phyloP scores from a whole-genome alignment of 306 rosid genomes.

The Lathyrus aphaca region DNA sequence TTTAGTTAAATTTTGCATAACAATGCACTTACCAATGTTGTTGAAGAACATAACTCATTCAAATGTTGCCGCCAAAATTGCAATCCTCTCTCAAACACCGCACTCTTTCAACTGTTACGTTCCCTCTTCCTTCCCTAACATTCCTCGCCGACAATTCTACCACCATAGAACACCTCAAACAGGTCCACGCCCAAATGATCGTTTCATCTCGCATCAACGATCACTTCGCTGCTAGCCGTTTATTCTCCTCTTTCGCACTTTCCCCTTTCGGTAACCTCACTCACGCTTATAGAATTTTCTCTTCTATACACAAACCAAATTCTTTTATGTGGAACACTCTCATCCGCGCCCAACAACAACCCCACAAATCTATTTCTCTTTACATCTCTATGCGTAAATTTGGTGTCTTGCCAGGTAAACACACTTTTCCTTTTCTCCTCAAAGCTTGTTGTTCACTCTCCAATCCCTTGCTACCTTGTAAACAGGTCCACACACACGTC shows the following conservation, averaged over 20 bases:
- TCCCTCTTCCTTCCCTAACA: constrained; percentile 29
- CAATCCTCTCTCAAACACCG: background rate
- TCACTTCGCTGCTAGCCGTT: constrained; percentile 48
- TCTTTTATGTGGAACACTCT: constrained; percentile 59
- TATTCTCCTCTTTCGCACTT: constrained; percentile 45
- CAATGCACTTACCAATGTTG: too few species aligned
- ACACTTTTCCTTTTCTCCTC: constrained; percentile 58
- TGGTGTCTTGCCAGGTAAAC: constrained; percentile 45
- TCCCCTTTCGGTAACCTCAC: constrained; percentile 42
- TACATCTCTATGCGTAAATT: constrained; percentile 45
- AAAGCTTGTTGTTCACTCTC: constrained; percentile 43
- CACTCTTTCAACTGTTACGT: background rate
- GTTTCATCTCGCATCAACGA: constrained; percentile 44
- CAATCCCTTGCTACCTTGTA: constrained; percentile 30
- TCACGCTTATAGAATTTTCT: constrained; percentile 47
- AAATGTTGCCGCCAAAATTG: constrained; percentile 48
- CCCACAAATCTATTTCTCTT: constrained; percentile 37
- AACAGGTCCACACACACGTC: constrained; percentile 50
- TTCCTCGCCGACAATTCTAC: constrained; percentile 45
- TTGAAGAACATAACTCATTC: background rate
- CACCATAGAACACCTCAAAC: constrained; percentile 43
- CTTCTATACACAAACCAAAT: constrained; percentile 35
- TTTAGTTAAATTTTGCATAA: too few species aligned
- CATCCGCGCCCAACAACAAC: constrained; percentile 47
- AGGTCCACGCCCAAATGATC: constrained; percentile 51